phyloP scores from a whole-genome alignment of 805 yeast species.

The Brettanomyces bruxellensis region DNA sequence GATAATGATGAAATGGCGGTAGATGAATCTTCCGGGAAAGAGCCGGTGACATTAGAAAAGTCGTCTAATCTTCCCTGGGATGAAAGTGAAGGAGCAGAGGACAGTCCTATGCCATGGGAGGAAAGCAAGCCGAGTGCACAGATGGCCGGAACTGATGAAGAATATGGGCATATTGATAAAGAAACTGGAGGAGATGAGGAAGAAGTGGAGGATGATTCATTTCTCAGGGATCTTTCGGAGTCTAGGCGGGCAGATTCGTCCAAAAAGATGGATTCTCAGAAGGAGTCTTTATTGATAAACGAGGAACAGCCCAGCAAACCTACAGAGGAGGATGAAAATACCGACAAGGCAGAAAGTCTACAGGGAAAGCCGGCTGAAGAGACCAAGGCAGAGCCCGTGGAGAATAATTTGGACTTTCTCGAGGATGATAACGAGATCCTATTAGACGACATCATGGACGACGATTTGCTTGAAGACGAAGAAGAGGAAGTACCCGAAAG shows the following conservation, averaged over 20 bases:
- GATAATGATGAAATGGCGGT: no score
- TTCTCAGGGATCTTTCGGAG: background rate
- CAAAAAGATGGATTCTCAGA: background rate
- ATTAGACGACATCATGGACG: constrained; percentile 28
- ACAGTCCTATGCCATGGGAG: constrained; percentile 6
- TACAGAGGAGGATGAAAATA: background rate
- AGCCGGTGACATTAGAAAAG: no score
- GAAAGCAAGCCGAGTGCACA: constrained; percentile 1
- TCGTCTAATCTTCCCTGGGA: no score
- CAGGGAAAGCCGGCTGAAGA: background rate
- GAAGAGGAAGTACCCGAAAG: background rate
- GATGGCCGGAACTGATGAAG: background rate
- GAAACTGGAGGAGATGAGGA: background rate
- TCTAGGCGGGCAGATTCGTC: background rate
- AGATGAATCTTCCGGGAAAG: no score
- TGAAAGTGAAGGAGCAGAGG: background rate
- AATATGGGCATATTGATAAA: no score
- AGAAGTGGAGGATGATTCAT: background rate
- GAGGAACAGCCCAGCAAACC: background rate
- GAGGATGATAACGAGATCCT: constrained; percentile 37
- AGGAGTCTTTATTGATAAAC: background rate
- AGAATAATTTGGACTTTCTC: constrained; percentile 32
- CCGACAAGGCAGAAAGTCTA: background rate
- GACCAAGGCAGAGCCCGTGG: constrained; percentile 6
- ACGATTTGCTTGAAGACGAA: constrained; percentile 26